phyloP scores from a whole-genome alignment of 768 basidiomycete species.

The Lentinula sp. region DNA sequence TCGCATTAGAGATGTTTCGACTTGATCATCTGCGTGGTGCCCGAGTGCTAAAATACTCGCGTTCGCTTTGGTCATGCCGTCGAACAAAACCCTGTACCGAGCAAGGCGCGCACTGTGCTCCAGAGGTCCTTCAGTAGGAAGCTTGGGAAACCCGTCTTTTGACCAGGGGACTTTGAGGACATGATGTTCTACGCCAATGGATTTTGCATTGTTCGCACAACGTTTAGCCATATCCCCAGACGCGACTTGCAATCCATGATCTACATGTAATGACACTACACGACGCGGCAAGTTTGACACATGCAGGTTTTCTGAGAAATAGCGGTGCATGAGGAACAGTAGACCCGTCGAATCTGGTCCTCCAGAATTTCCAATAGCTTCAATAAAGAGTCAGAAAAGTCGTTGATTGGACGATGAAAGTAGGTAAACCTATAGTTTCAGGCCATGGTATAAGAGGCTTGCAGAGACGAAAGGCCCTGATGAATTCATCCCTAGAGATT shows the following conservation, averaged over 20 bases:
- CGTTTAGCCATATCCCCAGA: slow-evolving; percentile 50
- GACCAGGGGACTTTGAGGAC: slow-evolving; percentile 55
- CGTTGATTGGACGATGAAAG: background rate
- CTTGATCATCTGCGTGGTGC: slow-evolving; percentile 80
- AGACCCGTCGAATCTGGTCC: slow-evolving; percentile 82
- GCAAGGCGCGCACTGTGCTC: slow-evolving; percentile 56
- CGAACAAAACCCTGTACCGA: slow-evolving; percentile 48
- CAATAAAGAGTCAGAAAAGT: background rate
- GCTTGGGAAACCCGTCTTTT: slow-evolving; percentile 37
- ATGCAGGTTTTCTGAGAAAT: slow-evolving; percentile 22
- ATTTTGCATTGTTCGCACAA: slow-evolving; percentile 35
- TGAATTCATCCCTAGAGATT: slow-evolving; percentile 13
- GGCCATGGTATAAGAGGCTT: slow-evolving; percentile 47
- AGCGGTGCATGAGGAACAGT: slow-evolving; percentile 55
- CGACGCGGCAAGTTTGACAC: slow-evolving; percentile 12
- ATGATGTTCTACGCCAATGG: slow-evolving; percentile 40
- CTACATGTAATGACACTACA: slow-evolving; percentile 56
- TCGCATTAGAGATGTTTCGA: slow-evolving; percentile 76
- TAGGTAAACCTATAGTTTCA: slow-evolving; percentile 34
- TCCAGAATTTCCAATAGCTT: slow-evolving; percentile 76
- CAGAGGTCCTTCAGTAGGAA: slow-evolving; percentile 27
- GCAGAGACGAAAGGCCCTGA: slow-evolving; percentile 34
- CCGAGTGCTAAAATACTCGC: slow-evolving; percentile 52
- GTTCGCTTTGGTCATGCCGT: slow-evolving; percentile 32
- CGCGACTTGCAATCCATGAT: slow-evolving; percentile 62